Evolutionary conservation across 2,329 filamentous ascomycete genomes (phyloP), one percentile per base, ranked within the genome.

Genomic region (Amauroascus niger): DNA sequence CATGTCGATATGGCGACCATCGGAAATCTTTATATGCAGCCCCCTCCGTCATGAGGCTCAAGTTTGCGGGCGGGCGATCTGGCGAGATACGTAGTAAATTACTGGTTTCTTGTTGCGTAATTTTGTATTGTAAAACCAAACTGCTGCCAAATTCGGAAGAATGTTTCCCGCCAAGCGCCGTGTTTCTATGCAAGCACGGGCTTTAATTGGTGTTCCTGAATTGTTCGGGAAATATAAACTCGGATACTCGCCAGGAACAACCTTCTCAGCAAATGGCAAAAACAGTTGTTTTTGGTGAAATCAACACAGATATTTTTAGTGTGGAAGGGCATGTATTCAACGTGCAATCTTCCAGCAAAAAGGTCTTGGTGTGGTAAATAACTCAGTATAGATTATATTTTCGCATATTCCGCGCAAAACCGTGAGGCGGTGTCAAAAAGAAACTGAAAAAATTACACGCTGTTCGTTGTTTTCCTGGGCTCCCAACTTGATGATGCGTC

Each of bases 201-300:
- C 32, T 37, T 7, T 35, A 11, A 48, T 48, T 48, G 45, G 45
- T 48, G 45, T 48, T 48, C 45, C 45, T 48, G 45, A 48, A 37
- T 28, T 8, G 18, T 30, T n/a, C 28, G 18, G 20, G 18, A 14
- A 24, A 24, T n/a, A n/a, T n/a, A n/a, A n/a, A n/a, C n/a, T n/a
- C n/a, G n/a, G n/a, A n/a, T n/a, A n/a, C n/a, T n/a, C n/a, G n/a
- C n/a, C n/a, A n/a, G n/a, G n/a, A n/a, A n/a, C n/a, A n/a, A n/a
- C n/a, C n/a, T n/a, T n/a, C n/a, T n/a, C n/a, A n/a, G n/a, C n/a
- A n/a, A n/a, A n/a, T n/a, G n/a, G n/a, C n/a, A n/a, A n/a, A n/a
- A n/a, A n/a, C n/a, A n/a, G n/a, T n/a, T n/a, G n/a, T n/a, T n/a
- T n/a, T n/a, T n/a, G n/a, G n/a, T n/a, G n/a, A n/a, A n/a, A n/a